These are phyloP conservation scores for Dactylellina sp. DNA, from an alignment of 2,329 filamentous ascomycete genomes.

Conservation along the genomic window DNA sequence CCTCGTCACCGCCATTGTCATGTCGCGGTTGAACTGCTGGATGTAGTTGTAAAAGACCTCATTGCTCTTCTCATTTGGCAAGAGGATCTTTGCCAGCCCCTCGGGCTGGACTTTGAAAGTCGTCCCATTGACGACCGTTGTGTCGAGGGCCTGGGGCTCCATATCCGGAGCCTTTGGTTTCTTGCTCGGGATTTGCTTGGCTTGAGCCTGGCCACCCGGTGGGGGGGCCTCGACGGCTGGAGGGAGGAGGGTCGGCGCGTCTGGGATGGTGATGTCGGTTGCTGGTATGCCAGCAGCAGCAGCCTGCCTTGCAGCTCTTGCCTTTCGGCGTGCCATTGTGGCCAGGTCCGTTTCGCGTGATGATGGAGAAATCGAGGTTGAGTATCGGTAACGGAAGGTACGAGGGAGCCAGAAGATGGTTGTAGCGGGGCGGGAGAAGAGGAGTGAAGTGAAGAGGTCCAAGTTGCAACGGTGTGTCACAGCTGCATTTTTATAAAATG, in stretches of 20 bases:
- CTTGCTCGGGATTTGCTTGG: constrained; percentile 2
- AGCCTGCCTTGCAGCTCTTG: constrained; percentile 14
- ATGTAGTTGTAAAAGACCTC: constrained; percentile 99
- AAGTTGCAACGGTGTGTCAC: constrained; percentile 1
- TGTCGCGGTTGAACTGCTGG: constrained; percentile 96
- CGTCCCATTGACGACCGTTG: constrained; percentile 16
- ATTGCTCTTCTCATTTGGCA: constrained; percentile 9
- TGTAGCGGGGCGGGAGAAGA: neutral
- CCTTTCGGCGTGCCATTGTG: constrained; percentile 42
- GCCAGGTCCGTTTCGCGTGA: constrained; percentile 6
- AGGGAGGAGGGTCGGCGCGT: neutral
- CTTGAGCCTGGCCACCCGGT: constrained; percentile 38
- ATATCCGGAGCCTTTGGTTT: neutral
- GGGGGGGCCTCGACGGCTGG: constrained; percentile 15
- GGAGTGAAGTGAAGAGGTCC: neutral
- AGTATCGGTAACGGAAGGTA: neutral
- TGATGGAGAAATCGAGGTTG: neutral
- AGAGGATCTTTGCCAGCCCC: constrained; percentile 38
- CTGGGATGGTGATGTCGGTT: constrained; percentile 5
- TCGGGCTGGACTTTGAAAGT: constrained; percentile 50
- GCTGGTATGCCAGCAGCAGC: neutral
- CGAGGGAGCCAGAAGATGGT: neutral
- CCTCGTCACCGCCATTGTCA: constrained; percentile 91
- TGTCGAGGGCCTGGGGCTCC: constrained; percentile 26
- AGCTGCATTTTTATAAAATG: neutral